Base-by-base conservation (phyloP, 75 land plant genomes). In the Pinus albicaulis region DNA sequence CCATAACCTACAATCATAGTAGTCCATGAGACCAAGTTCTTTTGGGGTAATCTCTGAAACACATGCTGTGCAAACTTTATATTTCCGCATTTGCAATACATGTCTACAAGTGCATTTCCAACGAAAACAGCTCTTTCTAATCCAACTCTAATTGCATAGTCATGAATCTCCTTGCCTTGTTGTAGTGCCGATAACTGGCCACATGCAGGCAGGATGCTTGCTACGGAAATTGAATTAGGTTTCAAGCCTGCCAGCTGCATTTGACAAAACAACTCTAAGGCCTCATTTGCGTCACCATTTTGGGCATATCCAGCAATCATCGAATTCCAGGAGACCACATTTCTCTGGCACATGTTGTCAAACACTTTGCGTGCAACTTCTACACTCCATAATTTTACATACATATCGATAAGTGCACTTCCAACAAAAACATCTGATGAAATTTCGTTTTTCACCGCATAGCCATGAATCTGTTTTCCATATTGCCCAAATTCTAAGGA, bases 51-150 rank as follows among this genome's bases (percentile, higher is more conserved):
- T 36, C 36, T 61, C 22, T n/a, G 12, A n/a, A 76, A 76, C 17
- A 62, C 77, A 31, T 76, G 36, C 58, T 26, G 12, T 8, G 77
- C 77, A 24, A 59, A 36, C 31, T 13, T 11, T 36, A 76, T 0
- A 61, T 44, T n/a, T 7, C 77, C 77, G 59, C 77, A 76, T 61
- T 76, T 76, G 13, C 17, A 19, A 76, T 76, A 76, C 77, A 76
- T 76, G 53, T 25, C 25, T 11, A 76, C 72, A 22, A 73, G 74
- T 41, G 74, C 74, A 20, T 38, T 73, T 16, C 74, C 59, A 16
- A 73, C 59, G 52, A 34, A 13, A 44, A 23, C 24, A 34, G 1
- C 72, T 7, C 12, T 7, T 26, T 71, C 36, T 19, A 71, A 25
- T 26, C 38, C 72, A 19, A 22, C 15, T 23, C 28, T 34, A 15